A percentile compares a stretch with the other conserved stretches of the same genome.
These are phyloP conservation scores for Amanita subjunquillea DNA, from an alignment of 768 basidiomycete species.

Conservation along the genomic window DNA sequence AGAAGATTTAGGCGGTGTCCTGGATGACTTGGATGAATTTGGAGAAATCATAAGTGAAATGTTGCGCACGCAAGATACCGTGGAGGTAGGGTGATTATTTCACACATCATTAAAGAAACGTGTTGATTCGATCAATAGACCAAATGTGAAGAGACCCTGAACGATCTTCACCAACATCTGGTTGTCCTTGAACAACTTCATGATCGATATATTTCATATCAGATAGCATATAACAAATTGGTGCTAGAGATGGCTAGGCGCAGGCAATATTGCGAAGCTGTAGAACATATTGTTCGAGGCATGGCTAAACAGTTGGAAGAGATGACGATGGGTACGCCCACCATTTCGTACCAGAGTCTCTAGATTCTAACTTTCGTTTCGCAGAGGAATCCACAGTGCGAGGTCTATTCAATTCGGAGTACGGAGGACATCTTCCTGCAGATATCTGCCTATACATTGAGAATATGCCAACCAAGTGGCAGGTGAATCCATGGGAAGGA, in stretches of 20 bases:
- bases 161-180: conserved; percentile 49
- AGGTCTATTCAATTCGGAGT: conserved; percentile 59
- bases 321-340: conserved; percentile 53
- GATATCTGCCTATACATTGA: conserved; percentile 74
- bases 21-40: conserved; percentile 66
- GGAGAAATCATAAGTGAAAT: conserved; percentile 75
- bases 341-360: background rate
- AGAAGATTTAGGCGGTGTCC: conserved; percentile 32
- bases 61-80: conserved; percentile 54
- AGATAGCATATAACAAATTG: conserved; percentile 63
- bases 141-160: conserved; percentile 43
- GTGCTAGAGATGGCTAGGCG: conserved; percentile 66
- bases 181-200: conserved; percentile 54
- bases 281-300: conserved; percentile 51
- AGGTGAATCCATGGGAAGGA: conserved; percentile 47
- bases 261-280: conserved; percentile 52
- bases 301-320: conserved; percentile 57
- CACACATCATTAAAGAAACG: background rate
- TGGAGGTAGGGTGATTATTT: conserved; percentile 40
- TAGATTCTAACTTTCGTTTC: conserved; percentile 3
- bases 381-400: conserved; percentile 62
- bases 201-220: conserved; percentile 57
- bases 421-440: conserved; percentile 65
- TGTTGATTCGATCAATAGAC: conserved; percentile 19
- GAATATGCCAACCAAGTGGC: conserved; percentile 67